Conservation (phyloP, 2,329 filamentous ascomycete genomes). For the Cytospora paraplurivora region DNA sequence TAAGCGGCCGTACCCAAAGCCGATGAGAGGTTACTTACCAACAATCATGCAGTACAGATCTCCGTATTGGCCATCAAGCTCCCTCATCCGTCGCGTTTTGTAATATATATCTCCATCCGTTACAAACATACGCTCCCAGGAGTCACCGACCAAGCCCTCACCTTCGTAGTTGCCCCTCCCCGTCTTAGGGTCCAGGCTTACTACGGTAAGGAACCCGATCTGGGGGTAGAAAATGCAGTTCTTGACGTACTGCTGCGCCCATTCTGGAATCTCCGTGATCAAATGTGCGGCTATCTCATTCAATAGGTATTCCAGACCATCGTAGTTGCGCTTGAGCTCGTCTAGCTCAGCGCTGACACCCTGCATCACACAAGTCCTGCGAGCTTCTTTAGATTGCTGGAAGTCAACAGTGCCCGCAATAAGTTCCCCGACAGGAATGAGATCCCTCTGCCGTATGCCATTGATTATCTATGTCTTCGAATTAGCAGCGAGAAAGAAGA, state of each 20-base stretch:
- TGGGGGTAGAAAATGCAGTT: slow-evolving; percentile 92
- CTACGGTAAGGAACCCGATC: slow-evolving; percentile 83
- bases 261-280: slow-evolving; percentile 61
- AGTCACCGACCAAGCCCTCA: slow-evolving; percentile 53
- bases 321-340: slow-evolving; percentile 73
- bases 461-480: slow-evolving; percentile 52
- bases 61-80: slow-evolving; percentile 79
- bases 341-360: slow-evolving; percentile 78
- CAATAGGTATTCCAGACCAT: slow-evolving; percentile 75
- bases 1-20: not conserved
- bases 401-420: slow-evolving; percentile 81
- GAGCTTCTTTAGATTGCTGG: slow-evolving; percentile 69
- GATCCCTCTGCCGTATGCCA: slow-evolving; percentile 57
- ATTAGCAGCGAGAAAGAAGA: slow-evolving; percentile 14
- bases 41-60: slow-evolving; percentile 85
- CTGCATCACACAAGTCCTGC: slow-evolving; percentile 70
- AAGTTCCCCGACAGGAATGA: slow-evolving; percentile 68
- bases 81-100: slow-evolving; percentile 79
- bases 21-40: slow-evolving; percentile 52
- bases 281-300: slow-evolving; percentile 68
- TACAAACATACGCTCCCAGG: slow-evolving; percentile 78
- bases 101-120: slow-evolving; percentile 76
- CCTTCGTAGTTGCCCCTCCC: slow-evolving; percentile 66
- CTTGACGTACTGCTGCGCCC: slow-evolving; percentile 54
- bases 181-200: slow-evolving; percentile 62